Base-by-base conservation (phyloP, 768 basidiomycete genomes). In the Leucogyrophana mollusca region DNA sequence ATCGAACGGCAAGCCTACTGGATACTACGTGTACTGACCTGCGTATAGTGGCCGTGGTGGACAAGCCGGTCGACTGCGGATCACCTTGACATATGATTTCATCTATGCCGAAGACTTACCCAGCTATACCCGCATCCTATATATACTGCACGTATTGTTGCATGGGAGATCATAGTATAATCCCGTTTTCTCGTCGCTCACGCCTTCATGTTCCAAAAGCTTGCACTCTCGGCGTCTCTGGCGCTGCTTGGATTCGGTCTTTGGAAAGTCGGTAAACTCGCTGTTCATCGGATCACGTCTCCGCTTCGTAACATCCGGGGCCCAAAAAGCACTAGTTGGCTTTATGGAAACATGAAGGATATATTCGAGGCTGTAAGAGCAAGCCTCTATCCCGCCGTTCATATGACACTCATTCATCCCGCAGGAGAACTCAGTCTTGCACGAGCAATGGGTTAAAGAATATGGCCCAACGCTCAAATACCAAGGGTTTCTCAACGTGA, bases 291-390 rank as follows among this genome's bases (percentile, higher is more conserved):
- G 34, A 61, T 62, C 49, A 66, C 57, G 9, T 78, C 78, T 0
- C 70, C 76, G 2, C 53, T 81, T 13, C 68, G 70, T 14, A 50
- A 67, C 34, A 66, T 83, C 18, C 80, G 72, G 2, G 80, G 80
- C 1, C 82, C 81, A 1, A 64, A 70, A 14, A 73, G 57, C 43
- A 43, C 66, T 2, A 76, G 70, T 51, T 64, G 64, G 45, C 39
- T 85, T 10, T 79, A 61, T 43, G 82, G 82, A 7, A 73, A 81
- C 54, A 44, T 79, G 51, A 62, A 56, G 34, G 68, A 76, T 6
- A 68, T 83, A 4, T 62, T 59, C 55, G 57, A 73, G 4, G 71
- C 67, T 7, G 79, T 78, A 52, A 21, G 65, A 13, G 13, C 27
- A 30, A 7, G 13, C 13, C 27, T 30, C 7, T 30, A 7, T 30